Evolutionary conservation across 2,329 filamentous ascomycete genomes (phyloP).

Genomic region (Aquanectria penicillioides): DNA sequence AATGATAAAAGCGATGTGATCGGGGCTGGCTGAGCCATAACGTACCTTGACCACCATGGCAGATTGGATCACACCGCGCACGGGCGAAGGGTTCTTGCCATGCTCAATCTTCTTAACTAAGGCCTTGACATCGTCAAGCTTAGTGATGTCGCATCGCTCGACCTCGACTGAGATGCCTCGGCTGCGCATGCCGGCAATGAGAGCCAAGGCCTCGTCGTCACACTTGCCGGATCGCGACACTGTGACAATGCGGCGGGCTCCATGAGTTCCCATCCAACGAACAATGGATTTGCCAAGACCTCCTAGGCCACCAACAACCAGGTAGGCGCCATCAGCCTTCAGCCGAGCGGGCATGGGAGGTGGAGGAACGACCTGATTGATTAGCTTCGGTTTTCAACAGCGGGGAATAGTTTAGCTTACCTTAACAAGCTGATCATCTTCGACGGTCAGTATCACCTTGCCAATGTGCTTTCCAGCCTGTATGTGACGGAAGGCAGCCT

Average conservation of each 20-base stretch:
- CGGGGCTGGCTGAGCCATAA: neutral
- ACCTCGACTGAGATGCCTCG: conserved; percentile 2
- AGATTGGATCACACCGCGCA: conserved; percentile 53
- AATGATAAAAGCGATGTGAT: neutral
- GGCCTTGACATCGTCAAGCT: neutral
- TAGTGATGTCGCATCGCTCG: conserved; percentile 12
- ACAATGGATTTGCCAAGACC: conserved; percentile 33
- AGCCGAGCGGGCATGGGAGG: neutral
- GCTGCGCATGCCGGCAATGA: neutral
- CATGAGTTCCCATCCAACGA: conserved; percentile 26
- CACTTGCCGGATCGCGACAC: conserved; percentile 33
- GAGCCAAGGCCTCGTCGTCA: conserved; percentile 9
- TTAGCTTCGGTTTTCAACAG: no score
- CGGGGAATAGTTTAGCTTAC: neutral
- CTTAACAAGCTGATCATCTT: conserved; percentile 15
- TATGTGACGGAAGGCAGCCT: conserved; percentile 14
- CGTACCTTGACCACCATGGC: conserved; percentile 45
- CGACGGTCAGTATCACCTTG: conserved; percentile 24
- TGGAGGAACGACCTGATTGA: conserved; percentile 4
- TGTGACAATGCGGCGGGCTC: conserved; percentile 43
- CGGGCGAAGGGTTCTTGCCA: conserved; percentile 31
- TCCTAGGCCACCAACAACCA: conserved; percentile 32
- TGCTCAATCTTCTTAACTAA: conserved; percentile 3
- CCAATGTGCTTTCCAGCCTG: conserved; percentile 22
- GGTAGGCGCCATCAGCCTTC: conserved; percentile 26